phyloP scores from a whole-genome alignment of 495 filamentous ascomycete genomes.

The Aspergillus sparsus region DNA sequence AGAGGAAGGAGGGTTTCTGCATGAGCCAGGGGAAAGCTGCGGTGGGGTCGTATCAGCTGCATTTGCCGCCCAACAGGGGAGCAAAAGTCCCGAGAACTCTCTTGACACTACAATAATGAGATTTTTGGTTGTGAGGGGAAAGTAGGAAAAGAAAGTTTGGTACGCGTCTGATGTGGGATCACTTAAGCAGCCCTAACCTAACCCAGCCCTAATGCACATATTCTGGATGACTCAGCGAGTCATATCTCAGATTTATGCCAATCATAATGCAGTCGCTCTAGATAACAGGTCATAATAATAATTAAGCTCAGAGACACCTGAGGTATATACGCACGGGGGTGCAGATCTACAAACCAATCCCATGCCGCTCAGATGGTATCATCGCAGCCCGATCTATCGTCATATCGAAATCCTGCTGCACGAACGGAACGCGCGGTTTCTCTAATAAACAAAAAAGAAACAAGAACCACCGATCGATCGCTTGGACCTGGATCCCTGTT shows the following conservation, averaged over 20 bases:
- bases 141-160: not conserved
- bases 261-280: not conserved
- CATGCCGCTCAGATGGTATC: not conserved
- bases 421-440: conserved; percentile 2
- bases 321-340: too few species aligned
- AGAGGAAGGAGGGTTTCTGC: not conserved
- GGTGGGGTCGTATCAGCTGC: not conserved
- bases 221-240: not conserved
- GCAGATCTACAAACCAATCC: conserved; percentile 1
- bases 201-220: not conserved
- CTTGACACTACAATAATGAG: not conserved
- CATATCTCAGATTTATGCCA: not conserved
- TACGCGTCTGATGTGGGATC: too few species aligned
- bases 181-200: too few species aligned
- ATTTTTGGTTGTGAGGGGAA: not conserved
- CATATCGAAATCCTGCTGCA: not conserved
- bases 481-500: too few species aligned
- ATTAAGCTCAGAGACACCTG: too few species aligned
- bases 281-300: too few species aligned
- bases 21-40: not conserved
- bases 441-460: not conserved
- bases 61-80: not conserved
- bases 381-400: not conserved
- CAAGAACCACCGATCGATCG: too few species aligned
- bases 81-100: not conserved